Evolutionary conservation across 441 rosid species (phyloP), one percentile per base, ranked within the genome.

Genomic region (Hura crepitans): DNA sequence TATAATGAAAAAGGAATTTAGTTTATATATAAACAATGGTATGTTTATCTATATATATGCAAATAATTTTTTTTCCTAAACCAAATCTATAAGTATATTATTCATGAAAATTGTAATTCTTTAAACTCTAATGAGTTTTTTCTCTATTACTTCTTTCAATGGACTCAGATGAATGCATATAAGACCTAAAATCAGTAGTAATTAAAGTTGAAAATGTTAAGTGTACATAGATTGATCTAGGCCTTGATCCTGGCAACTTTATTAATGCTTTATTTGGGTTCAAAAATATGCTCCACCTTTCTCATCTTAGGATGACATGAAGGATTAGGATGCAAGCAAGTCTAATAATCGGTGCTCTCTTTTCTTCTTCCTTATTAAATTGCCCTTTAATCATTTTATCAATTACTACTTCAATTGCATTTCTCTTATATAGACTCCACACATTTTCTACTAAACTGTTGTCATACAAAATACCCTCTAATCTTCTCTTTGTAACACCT

Each of bases 211-310:
- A 62, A 54, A 71, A 79, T 59, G 75, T 68, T 23, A 80, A 47
- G 2, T 81, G 47, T 39, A 76, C 68, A 51, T 49, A 67, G 27
- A 79, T n/a, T 65, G 2, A 58, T 13, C 6, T 28, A 0, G 86
- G 82, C 55, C 74, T 58, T 10, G 78, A 49, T 43, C 76, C 67
- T 4, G 81, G 78, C 72, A 82, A 25, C 20, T 75, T 76, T 77
- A 78, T 69, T 11, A 76, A 22, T 39, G 80, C 71, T 55, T 80
- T 84, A 25, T 77, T 56, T 0, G 43, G 72, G 72, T 80, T 76
- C 70, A 76, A 58, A 43, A 83, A 76, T 17, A 78, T 83, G 82
- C 23, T 78, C 78, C 20, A 66, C 81, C 59, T 74, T 82, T 31
- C 84, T 72, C 12, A 78, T 66, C 60, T 58, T 83, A 0, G 84